phyloP scores from a whole-genome alignment of 495 filamentous ascomycete species.

The Talaromyces nanjingensis region DNA sequence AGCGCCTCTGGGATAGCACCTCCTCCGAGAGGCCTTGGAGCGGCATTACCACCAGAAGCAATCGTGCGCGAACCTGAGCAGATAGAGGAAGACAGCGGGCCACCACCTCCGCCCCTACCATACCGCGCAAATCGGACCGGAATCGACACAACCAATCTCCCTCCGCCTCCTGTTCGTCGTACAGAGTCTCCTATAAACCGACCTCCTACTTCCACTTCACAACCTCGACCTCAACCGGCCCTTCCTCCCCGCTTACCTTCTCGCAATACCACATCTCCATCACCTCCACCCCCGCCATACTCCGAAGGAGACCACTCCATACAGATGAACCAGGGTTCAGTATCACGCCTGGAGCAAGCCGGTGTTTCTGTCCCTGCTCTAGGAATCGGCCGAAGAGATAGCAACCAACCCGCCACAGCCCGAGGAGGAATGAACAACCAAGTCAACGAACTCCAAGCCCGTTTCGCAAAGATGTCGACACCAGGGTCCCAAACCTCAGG shows the following conservation, averaged over 20 bases:
- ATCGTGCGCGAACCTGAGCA: slow-evolving; percentile 27
- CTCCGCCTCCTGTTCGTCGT: slow-evolving; percentile 60
- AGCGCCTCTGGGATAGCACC: slow-evolving; percentile 36
- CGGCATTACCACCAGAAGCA: slow-evolving; percentile 35
- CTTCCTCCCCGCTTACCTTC: slow-evolving; percentile 73
- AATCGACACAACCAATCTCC: slow-evolving; percentile 58
- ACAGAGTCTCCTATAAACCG: slow-evolving; percentile 38
- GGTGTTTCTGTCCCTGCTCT: slow-evolving; percentile 79
- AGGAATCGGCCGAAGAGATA: slow-evolving; percentile 51
- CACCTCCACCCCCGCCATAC: slow-evolving; percentile 50
- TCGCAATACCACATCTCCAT: slow-evolving; percentile 37
- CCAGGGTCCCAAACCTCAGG: slow-evolving; percentile 25
- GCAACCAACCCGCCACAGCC: slow-evolving; percentile 11
- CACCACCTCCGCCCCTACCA: slow-evolving; percentile 52
- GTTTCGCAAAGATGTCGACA: slow-evolving; percentile 51
- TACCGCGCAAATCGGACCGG: slow-evolving; percentile 67
- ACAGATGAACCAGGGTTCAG: slow-evolving; percentile 61
- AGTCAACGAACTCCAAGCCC: slow-evolving; percentile 59
- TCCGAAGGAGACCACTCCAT: slow-evolving; percentile 27
- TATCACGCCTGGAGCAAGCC: slow-evolving; percentile 62
- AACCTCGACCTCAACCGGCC: slow-evolving; percentile 36
- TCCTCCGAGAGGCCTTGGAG: slow-evolving; percentile 40
- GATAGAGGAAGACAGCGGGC: slow-evolving; percentile 33
- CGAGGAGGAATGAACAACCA: slow-evolving; percentile 24
- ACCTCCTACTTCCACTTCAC: slow-evolving; percentile 21